Conservation (phyloP, 2,329 filamentous ascomycete genomes). For the Pyricularia pennisetigena region DNA sequence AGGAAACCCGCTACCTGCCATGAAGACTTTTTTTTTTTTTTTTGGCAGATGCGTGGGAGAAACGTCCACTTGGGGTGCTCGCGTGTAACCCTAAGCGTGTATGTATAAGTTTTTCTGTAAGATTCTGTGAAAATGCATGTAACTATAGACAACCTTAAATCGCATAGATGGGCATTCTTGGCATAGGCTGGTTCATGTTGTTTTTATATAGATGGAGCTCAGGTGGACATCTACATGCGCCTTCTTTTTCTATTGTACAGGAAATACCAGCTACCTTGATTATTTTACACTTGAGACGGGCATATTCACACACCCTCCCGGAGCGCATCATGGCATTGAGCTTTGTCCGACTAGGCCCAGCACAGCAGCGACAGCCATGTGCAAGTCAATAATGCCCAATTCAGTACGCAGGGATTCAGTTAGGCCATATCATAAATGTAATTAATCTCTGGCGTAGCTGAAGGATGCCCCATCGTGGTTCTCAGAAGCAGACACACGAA, state of each 20-base stretch:
- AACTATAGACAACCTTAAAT: background rate
- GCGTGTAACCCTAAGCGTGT: background rate
- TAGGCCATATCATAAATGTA: background rate
- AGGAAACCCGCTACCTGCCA: conserved; percentile 52
- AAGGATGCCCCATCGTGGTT: background rate
- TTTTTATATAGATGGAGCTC: background rate
- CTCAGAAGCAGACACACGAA: background rate
- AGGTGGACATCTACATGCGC: background rate
- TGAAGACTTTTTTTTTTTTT: background rate
- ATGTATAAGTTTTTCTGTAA: background rate
- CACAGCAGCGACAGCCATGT: background rate
- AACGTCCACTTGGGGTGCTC: no score
- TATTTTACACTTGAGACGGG: no score
- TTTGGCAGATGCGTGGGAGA: no score
- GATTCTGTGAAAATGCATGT: background rate
- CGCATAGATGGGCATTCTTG: background rate
- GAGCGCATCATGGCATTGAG: background rate
- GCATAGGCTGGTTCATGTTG: background rate
- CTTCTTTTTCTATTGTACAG: background rate
- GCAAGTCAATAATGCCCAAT: no score
- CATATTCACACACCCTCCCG: background rate
- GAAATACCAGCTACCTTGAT: no score
- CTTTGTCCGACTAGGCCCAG: background rate
- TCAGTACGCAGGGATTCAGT: background rate
- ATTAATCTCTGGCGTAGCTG: background rate